Base-by-base conservation (phyloP, 2,329 filamentous ascomycete genomes). In the Talaromyces sp. region DNA sequence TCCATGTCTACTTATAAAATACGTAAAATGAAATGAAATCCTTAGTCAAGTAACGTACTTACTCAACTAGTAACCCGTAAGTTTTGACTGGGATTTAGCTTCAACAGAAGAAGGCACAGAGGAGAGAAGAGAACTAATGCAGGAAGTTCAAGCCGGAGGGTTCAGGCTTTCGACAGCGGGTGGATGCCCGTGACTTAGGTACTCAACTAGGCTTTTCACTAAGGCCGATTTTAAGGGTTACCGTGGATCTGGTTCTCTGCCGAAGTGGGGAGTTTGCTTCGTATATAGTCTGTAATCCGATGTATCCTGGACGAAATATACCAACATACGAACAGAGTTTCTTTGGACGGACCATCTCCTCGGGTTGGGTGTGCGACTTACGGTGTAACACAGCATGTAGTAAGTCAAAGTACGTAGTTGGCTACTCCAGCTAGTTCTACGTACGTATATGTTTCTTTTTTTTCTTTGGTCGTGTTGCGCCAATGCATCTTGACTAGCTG, bases 161-260 rank as follows among this genome's bases (percentile, higher is more conserved):
- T 40, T 35, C 40, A 35, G 31, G n/a, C 57, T 59, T 44, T 59
- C 56, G 16, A 14, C 39, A 9, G 16, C 16, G 31, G 56, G 39
- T 48, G 42, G 56, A 44, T 59, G 35, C 28, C 28, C 3, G 6
- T 28, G 28, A 28, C 28, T 28, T 28, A 3, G 6, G 28, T 28
- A 28, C 28, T 28, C 28, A 28, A 28, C 28, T 28, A 48, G 44
- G 23, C 44, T 18, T 33, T n/a, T 44, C 25, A 59, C n/a, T 59
- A 46, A 59, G 28, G 40, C 16, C 16, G 25, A 44, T 23, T 23
- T 59, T 40, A 57, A 57, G 33, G 35, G 54, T 40, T 63, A 63
- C 57, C 61, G 52, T 65, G 64, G 64, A 65, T 63, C 58, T 63
- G 58, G 64, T 63, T 63, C 56, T 48, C 63, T 44, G 46, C 9